Evolutionary conservation across 1,284 basidiomycete genomes (phyloP).

Genomic region (Fistulina hepatica): DNA sequence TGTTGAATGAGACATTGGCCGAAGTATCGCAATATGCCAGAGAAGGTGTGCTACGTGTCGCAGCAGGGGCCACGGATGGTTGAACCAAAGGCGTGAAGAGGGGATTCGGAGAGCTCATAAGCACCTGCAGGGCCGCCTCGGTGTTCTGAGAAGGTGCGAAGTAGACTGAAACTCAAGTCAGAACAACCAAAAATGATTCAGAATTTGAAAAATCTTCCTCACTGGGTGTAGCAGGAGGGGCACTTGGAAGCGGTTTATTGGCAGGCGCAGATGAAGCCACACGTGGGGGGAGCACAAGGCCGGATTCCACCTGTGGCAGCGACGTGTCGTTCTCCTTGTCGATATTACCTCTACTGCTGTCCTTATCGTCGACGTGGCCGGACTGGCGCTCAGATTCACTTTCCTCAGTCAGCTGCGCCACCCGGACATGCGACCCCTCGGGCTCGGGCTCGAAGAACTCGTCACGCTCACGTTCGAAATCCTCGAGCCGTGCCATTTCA

Average conservation of each 20-base stretch:
- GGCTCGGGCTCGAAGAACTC: slow-evolving; percentile 26
- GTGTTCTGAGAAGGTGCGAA: no score
- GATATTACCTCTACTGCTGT: slow-evolving; percentile 21
- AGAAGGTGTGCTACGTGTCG: no score
- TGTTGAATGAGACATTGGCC: no score
- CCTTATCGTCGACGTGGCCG: slow-evolving; percentile 24
- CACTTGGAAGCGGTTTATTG: slow-evolving; percentile 6
- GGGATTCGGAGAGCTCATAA: no score
- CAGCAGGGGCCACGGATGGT: no score
- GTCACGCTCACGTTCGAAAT: slow-evolving; percentile 36
- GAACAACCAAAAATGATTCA: no score
- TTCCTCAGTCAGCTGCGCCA: slow-evolving; percentile 8
- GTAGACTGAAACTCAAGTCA: no score
- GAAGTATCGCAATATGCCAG: no score
- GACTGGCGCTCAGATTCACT: slow-evolving; percentile 25
- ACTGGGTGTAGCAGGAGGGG: slow-evolving; percentile 12
- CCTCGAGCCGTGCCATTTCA: slow-evolving; percentile 42
- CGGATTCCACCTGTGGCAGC: slow-evolving; percentile 9
- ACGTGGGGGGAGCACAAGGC: no score
- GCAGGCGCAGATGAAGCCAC: no score
- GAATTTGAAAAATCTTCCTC: neutral
- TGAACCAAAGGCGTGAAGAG: no score
- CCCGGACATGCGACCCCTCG: slow-evolving; percentile 16
- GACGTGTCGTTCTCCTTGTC: slow-evolving; percentile 16
- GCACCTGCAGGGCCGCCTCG: no score